A percentile compares a stretch with the other conserved stretches of the same genome.
phyloP scores from a whole-genome alignment of 148 eudicot genomes.

The Heliosperma pusillum region DNA sequence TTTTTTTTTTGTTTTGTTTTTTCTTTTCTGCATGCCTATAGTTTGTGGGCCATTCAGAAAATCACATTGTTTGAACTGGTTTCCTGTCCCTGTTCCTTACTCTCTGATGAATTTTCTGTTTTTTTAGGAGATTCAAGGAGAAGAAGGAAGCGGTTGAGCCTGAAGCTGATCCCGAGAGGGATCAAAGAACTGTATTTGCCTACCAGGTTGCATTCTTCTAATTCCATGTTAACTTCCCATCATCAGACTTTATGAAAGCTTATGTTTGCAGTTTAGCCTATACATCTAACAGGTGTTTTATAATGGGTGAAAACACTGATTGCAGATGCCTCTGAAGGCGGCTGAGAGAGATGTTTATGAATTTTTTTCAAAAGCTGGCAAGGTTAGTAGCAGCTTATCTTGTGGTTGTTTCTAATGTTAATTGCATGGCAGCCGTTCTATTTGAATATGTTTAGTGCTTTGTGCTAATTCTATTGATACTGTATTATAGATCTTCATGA shows the following conservation, averaged over 20 bases:
- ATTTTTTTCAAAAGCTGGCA: constrained; percentile 92
- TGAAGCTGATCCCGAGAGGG: constrained; percentile 99
- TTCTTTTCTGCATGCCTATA: not conserved
- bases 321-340: constrained; percentile 94
- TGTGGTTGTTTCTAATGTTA: constrained; percentile 9
- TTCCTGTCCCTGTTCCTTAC: not conserved
- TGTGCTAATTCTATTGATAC: not conserved
- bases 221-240: not conserved
- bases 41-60: not conserved
- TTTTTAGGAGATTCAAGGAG: constrained; percentile 83
- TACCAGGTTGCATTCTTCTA: constrained; percentile 59
- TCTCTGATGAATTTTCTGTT: constrained; percentile 21
- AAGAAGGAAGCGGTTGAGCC: constrained; percentile 84
- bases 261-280: not conserved
- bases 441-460: constrained; percentile 2
- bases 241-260: not conserved
- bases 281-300: constrained; percentile 6
- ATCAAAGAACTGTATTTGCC: constrained; percentile 97
- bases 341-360: constrained; percentile 86
- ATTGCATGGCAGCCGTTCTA: constrained; percentile 2
- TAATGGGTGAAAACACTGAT: constrained; percentile 14
- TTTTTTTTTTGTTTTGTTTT: no score
- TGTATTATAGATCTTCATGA: constrained; percentile 18
- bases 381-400: constrained; percentile 47
- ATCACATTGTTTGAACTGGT: not conserved